A percentile compares a stretch with the other conserved stretches of the same genome.
phyloP scores from a whole-genome alignment of 2,329 filamentous ascomycete genomes.

The Pyrenochaeta sp. region DNA sequence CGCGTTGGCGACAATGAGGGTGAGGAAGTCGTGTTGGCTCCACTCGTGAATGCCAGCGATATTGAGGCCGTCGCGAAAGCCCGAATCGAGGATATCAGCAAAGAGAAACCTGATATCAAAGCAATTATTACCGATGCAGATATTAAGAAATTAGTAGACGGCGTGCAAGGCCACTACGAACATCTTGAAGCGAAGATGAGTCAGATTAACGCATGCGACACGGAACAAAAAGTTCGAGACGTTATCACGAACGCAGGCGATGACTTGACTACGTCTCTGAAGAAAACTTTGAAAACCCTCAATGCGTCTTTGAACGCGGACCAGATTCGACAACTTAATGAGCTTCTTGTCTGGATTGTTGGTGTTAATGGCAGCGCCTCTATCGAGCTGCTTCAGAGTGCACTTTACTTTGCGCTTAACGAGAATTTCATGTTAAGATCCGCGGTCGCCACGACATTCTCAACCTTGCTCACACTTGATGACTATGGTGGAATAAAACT shows the following conservation, averaged over 20 bases:
- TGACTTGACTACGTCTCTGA: slow-evolving; percentile 7
- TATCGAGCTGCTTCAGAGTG: slow-evolving; percentile 17
- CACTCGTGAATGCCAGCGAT: slow-evolving; percentile 10
- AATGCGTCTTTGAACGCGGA: slow-evolving; percentile 8
- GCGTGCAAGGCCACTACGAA: slow-evolving; percentile 15
- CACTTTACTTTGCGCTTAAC: slow-evolving; percentile 9
- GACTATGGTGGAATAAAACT: slow-evolving; percentile 6
- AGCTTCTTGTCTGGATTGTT: slow-evolving; percentile 21
- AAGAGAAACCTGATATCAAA: slow-evolving; percentile 16
- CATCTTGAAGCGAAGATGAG: slow-evolving; percentile 19
- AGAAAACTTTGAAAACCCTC: slow-evolving; percentile 5
- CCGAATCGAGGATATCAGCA: slow-evolving; percentile 9
- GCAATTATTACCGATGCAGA: slow-evolving; percentile 15
- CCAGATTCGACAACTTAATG: slow-evolving; percentile 17
- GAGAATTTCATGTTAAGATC: slow-evolving; percentile 12
- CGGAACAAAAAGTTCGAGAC: slow-evolving; percentile 16
- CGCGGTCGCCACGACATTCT: slow-evolving; percentile 10
- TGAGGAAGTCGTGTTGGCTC: background rate
- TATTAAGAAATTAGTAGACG: slow-evolving; percentile 17
- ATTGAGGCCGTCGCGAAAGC: slow-evolving; percentile 10
- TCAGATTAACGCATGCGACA: slow-evolving; percentile 22
- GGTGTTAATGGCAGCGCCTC: slow-evolving; percentile 1
- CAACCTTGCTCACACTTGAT: slow-evolving; percentile 8
- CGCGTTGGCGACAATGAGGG: too few species aligned
- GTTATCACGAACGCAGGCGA: slow-evolving; percentile 16